These are phyloP conservation scores for Tetracladium setigerum DNA, from an alignment of 495 filamentous ascomycete genomes.

Conservation along the genomic window DNA sequence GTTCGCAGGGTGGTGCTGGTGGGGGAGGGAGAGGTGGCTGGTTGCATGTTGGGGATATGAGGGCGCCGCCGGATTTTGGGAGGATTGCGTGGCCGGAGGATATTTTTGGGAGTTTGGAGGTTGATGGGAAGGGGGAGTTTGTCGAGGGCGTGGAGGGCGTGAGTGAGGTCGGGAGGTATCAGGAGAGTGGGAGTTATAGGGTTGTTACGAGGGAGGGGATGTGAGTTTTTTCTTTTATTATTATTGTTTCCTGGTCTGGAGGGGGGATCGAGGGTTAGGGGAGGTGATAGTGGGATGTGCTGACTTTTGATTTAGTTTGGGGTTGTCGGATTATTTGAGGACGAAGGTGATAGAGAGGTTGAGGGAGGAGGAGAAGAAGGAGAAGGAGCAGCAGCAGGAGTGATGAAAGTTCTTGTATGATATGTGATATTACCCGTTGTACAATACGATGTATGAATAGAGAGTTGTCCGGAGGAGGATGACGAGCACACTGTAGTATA, in stretches of 20 bases:
- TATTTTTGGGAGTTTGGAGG: constrained; percentile 88
- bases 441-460: neutral
- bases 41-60: constrained; percentile 77
- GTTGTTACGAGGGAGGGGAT: constrained; percentile 63
- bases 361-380: constrained; percentile 33
- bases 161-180: constrained; percentile 38
- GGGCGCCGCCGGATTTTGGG: constrained; percentile 84
- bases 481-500: no score
- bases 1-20: constrained; percentile 73
- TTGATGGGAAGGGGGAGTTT: constrained; percentile 70
- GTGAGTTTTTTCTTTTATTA: constrained; percentile 37
- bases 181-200: constrained; percentile 61
- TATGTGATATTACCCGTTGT: neutral
- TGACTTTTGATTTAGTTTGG: constrained; percentile 32
- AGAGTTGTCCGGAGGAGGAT: no score
- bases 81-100: constrained; percentile 87
- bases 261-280: neutral
- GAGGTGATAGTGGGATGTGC: constrained; percentile 2
- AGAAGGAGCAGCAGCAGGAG: constrained; percentile 4
- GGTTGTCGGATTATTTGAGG: constrained; percentile 47
- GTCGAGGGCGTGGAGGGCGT: constrained; percentile 37
- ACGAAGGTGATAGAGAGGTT: constrained; percentile 46
- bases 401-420: neutral
- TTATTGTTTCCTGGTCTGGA: neutral
- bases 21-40: constrained; percentile 79